A percentile compares a stretch with the other conserved stretches of the same genome.
Evolutionary conservation across 176 grass and related monocot species (phyloP).

Genomic region (Phragmites australis): DNA sequence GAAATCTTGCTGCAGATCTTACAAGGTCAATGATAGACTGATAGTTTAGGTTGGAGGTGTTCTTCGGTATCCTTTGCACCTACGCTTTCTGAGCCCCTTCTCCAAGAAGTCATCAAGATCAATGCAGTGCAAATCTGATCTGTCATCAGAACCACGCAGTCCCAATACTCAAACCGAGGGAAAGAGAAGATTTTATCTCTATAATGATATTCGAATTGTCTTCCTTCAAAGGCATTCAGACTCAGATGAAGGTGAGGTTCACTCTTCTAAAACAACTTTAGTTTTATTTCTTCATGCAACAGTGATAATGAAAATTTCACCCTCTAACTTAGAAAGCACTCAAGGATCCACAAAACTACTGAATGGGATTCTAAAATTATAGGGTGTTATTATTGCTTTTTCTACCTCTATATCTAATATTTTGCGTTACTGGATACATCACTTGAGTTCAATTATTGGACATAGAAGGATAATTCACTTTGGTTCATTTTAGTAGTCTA

Average conservation of each 20-base stretch:
- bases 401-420: not conserved
- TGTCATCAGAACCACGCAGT: slow-evolving; percentile 40
- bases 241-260: slow-evolving; percentile 82
- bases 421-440: not conserved
- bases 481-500: too few species aligned
- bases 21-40: slow-evolving; percentile 70
- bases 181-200: slow-evolving; percentile 80
- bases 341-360: slow-evolving; percentile 13
- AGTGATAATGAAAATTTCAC: not conserved
- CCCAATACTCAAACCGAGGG: slow-evolving; percentile 9
- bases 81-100: slow-evolving; percentile 77
- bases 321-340: not conserved
- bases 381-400: slow-evolving; percentile 17
- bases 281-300: slow-evolving; percentile 2
- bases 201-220: slow-evolving; percentile 94
- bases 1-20: slow-evolving; percentile 48
- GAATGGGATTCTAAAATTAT: not conserved
- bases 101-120: slow-evolving; percentile 63
- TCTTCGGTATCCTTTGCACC: slow-evolving; percentile 92
- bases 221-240: slow-evolving; percentile 95
- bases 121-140: slow-evolving; percentile 61
- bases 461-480: too few species aligned
- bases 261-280: not conserved
- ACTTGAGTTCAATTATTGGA: too few species aligned
- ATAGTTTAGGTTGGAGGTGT: slow-evolving; percentile 51